Evolutionary conservation across 2,329 filamentous ascomycete species (phyloP).

Genomic region (Chaetomium sp.): DNA sequence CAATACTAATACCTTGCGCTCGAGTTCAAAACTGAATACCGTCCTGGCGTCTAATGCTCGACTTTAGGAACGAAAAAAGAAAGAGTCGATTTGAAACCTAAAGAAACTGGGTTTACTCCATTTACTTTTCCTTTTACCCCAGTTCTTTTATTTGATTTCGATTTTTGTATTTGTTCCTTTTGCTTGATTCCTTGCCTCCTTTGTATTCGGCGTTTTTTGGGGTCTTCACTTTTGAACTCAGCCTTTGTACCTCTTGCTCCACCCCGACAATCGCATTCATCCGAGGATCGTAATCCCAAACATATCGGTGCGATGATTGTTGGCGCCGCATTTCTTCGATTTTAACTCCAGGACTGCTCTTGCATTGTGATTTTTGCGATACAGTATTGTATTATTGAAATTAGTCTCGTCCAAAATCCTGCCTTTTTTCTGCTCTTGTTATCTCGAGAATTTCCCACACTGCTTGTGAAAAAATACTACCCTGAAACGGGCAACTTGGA

Average conservation of each 20-base stretch:
- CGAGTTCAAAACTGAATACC: too few species aligned
- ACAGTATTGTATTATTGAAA: neutral
- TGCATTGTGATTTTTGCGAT: neutral
- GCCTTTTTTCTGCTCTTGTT: neutral
- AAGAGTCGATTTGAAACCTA: too few species aligned
- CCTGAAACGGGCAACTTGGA: neutral
- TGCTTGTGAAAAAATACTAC: neutral
- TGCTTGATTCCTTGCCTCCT: too few species aligned
- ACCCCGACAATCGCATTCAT: conserved; percentile 5
- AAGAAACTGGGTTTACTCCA: too few species aligned
- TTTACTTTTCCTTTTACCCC: too few species aligned
- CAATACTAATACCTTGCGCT: neutral
- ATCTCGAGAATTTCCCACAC: neutral
- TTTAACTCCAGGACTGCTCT: neutral
- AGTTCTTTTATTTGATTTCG: too few species aligned
- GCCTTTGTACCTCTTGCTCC: neutral
- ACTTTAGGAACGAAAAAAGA: too few species aligned
- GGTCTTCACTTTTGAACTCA: too few species aligned
- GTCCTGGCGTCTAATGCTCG: too few species aligned
- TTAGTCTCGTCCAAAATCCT: neutral
- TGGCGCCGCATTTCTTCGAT: neutral
- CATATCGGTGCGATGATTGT: too few species aligned
- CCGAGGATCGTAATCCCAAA: conserved; percentile 7
- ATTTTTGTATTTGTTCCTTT: too few species aligned
- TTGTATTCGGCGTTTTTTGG: too few species aligned